These are phyloP conservation scores for Aureobasidium sp. DNA, from an alignment of 2,329 filamentous ascomycete species.

Conservation along the genomic window DNA sequence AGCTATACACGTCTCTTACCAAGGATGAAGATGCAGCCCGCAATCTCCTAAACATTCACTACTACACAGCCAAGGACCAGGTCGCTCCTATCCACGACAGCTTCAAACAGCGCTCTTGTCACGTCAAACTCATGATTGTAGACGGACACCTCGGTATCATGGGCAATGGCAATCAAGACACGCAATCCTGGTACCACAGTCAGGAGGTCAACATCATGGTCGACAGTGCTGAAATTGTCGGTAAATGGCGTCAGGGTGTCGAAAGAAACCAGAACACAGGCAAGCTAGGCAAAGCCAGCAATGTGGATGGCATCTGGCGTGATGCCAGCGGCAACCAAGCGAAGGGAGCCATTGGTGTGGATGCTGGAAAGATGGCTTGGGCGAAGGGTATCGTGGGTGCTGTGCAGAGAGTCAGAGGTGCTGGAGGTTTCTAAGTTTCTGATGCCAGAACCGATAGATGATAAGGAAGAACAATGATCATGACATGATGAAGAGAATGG, in stretches of 20 bases:
- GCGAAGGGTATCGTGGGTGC: constrained; percentile 52
- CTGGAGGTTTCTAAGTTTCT: constrained; percentile 16
- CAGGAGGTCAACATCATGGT: constrained; percentile 74
- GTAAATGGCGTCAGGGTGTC: constrained; percentile 36
- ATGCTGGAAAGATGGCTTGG: constrained; percentile 53
- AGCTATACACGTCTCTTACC: constrained; percentile 48
- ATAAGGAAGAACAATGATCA: background rate
- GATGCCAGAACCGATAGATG: background rate
- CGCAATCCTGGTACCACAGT: constrained; percentile 70
- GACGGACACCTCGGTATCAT: constrained; percentile 63
- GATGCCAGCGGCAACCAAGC: constrained; percentile 40
- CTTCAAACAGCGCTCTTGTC: constrained; percentile 61
- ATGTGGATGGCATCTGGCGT: constrained; percentile 56
- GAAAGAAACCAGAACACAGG: constrained; percentile 61
- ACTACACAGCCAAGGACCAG: constrained; percentile 71
- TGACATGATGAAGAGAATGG: background rate
- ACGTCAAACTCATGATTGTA: constrained; percentile 70
- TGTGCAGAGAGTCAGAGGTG: constrained; percentile 44
- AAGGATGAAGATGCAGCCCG: constrained; percentile 37
- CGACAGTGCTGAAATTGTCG: constrained; percentile 56
- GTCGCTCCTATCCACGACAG: constrained; percentile 57
- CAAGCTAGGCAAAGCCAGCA: constrained; percentile 47
- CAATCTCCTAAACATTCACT: constrained; percentile 53
- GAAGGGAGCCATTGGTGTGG: constrained; percentile 34
- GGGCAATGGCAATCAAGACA: constrained; percentile 74